Evolutionary conservation across 805 yeast species (phyloP), one percentile per base, ranked within the genome.

Genomic region (Barnettozyma populi): DNA sequence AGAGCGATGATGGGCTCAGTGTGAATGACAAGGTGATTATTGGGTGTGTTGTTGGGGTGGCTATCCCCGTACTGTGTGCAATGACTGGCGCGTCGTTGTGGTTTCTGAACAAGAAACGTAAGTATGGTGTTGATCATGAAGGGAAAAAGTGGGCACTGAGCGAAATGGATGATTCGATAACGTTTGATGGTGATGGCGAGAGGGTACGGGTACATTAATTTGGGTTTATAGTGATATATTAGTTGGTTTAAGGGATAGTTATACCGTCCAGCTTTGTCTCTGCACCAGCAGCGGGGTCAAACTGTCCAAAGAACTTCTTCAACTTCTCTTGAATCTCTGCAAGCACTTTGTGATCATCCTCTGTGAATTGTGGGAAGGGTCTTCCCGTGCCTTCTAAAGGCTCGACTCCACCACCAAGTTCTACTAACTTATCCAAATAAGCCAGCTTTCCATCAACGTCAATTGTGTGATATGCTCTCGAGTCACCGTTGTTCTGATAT

Each of bases 391-490:
- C 51, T n/a, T 32, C 48, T n/a, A 48, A 32, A 21, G 53, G 51
- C 27, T 43, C 36, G 21, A 43, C 41, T 16, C 56, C 56, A 16
- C 64, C 64, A 14, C 70, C 70, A 18, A 67, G 43, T 10, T 53
- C 44, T 1, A 57, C 54, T 13, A 69, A 51, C 2, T 39, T 51
- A 2, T 54, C 41, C 41, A 63, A 45, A 43, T 57, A 68, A 1
- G 48, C 50, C 2, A 63, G 46, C 2, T 68, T 70, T 20, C 59
- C 65, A 10, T 45, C 55, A 9, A 57, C 46, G 2, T 68, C 72
- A 39, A 69, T 68, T 8, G 69, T 64, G 52, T 70, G 72, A 48
- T 57, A 60, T 3, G 45, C 46, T 45, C 56, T 53, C 2, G 57
- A 47, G 16, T 63, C 55, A 1, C 73, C 72, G 32, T 61, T 58